These are phyloP conservation scores for Scheffersomyces illinoinensis DNA, from an alignment of 1,139 yeast genomes.

Conservation along the genomic window DNA sequence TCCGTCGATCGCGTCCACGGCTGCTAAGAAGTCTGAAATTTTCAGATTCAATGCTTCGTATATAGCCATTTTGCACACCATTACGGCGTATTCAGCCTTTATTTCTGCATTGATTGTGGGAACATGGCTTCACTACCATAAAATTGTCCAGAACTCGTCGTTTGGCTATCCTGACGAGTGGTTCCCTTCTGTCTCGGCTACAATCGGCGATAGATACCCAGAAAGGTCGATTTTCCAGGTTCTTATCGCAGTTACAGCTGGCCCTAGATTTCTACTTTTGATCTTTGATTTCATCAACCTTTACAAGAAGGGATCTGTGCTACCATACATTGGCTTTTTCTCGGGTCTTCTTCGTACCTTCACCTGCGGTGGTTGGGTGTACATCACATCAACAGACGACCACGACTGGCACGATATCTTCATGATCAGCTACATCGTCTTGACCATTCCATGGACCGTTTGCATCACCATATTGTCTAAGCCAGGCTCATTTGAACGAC, in stretches of 20 bases:
- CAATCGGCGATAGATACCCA: constrained; percentile 96
- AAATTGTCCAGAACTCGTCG: constrained; percentile 82
- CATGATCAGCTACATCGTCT: constrained; percentile 85
- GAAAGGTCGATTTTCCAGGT: constrained; percentile 92
- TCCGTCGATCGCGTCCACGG: constrained; percentile 1
- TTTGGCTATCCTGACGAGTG: constrained; percentile 96
- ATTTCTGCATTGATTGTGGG: constrained; percentile 74
- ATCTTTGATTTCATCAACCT: constrained; percentile 56
- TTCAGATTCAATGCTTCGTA: constrained; percentile 55
- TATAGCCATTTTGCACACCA: constrained; percentile 70
- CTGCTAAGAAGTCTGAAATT: constrained; percentile 3
- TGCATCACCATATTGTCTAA: constrained; percentile 58
- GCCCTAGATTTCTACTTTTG: constrained; percentile 81
- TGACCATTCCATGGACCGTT: constrained; percentile 91
- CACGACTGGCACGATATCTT: constrained; percentile 95
- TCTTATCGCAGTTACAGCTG: constrained; percentile 74
- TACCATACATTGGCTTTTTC: constrained; percentile 46
- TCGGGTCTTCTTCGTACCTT: constrained; percentile 80
- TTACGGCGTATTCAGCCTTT: constrained; percentile 73
- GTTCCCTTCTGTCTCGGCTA: constrained; percentile 97
- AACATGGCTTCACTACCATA: constrained; percentile 70
- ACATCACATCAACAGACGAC: constrained; percentile 94
- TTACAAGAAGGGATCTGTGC: constrained; percentile 35
- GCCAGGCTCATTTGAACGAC: constrained; percentile 47
- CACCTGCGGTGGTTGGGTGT: constrained; percentile 98